Evolutionary conservation across 306 rosid species (phyloP), one percentile per base, ranked within the genome.

Genomic region (Quercus bicolor): DNA sequence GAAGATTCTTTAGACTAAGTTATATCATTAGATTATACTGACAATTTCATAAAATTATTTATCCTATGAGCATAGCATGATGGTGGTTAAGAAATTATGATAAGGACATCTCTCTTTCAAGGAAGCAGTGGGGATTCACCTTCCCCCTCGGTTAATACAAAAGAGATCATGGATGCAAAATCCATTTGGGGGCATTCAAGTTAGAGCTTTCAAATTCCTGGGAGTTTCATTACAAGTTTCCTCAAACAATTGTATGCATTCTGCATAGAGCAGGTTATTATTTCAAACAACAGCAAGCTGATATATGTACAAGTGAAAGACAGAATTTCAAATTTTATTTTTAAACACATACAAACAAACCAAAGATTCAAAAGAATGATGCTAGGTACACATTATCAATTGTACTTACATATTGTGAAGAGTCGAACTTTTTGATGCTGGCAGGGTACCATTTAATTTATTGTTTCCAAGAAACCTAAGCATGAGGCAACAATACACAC

Each of bases 401-500:
- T 20, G 43, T 55, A 83, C 97, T 88, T 83, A 88, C 98, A 94
- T 82, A 65, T 85, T 71, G 15, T 0, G 26, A 86, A 94, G 97
- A 74, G 86, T 43, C 2, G 80, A 6, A 72, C 88, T 83, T 85
- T 77, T 90, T 66, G 72, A 78, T 19, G 28, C 68, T 16, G 97
- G 98, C 5, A 92, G 75, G 74, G 88, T 61, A 29, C 98, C 97
- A 29, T 3, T 88, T 45, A 94, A 79, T 73, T 73, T 86, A 76
- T 94, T 92, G 79, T 88, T 90, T 86, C 98, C 97, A 71, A 94
- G 98, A 80, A 94, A 88, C 84, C 98, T 92, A 60, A 15, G 29
- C 29, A 23, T 20, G 55, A 59, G 78, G 21, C 40, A 78, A 31
- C 60, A 81, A 72, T 14, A 59, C 23, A 73, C 28, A 62, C 48